Evolutionary conservation across 164 flowering plant genomes (phyloP).

Genomic region (Taxillus chinensis): DNA sequence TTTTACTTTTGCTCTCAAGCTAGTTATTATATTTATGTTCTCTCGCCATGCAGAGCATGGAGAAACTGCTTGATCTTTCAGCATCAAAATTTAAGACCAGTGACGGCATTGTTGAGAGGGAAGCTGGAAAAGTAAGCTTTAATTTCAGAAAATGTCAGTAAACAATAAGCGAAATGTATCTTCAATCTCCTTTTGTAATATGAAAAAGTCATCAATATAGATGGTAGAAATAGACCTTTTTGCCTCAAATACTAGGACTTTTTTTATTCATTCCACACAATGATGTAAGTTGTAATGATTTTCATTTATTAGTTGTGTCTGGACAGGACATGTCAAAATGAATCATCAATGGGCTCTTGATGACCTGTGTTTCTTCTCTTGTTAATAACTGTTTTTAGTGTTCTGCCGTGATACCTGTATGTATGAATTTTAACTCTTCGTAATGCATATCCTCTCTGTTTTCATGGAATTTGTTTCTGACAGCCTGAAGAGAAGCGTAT

Average conservation of each 20-base stretch:
- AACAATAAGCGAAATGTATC: no score
- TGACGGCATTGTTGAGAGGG: background rate
- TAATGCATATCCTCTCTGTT: background rate
- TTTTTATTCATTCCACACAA: background rate
- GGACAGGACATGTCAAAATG: background rate
- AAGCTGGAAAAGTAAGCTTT: background rate
- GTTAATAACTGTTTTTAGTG: background rate
- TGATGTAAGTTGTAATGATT: background rate
- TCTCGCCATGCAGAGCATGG: background rate
- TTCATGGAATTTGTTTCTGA: conserved; percentile 1
- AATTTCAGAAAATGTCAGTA: background rate
- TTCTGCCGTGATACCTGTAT: background rate
- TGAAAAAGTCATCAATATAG: background rate
- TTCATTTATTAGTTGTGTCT: no score
- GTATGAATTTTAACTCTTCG: no score
- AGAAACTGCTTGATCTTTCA: background rate
- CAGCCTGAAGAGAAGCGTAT: conserved; percentile 14
- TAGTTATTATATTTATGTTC: background rate
- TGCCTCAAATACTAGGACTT: background rate
- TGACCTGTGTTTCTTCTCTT: background rate
- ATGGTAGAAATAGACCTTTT: background rate
- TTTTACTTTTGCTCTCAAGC: no score
- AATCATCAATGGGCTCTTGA: background rate
- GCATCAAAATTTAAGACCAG: background rate
- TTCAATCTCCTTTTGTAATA: no score